phyloP scores from a whole-genome alignment of 768 basidiomycete species.

The Hydnomerulius pinastri region DNA sequence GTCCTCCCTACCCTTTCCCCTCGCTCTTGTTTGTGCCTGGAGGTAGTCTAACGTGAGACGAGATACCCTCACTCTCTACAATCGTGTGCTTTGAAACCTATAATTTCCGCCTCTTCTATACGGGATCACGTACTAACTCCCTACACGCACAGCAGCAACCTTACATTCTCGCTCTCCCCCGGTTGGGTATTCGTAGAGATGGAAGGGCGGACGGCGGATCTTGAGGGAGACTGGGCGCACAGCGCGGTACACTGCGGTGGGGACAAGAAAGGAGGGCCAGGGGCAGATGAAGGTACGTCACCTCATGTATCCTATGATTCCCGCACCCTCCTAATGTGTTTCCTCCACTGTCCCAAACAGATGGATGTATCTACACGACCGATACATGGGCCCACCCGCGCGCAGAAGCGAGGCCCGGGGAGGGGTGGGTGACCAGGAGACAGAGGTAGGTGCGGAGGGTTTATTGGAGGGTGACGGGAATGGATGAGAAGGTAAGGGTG shows the following conservation, averaged over 20 bases:
- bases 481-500: too few species aligned
- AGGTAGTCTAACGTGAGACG: too few species aligned
- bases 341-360: slow-evolving; percentile 33
- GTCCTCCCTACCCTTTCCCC: too few species aligned
- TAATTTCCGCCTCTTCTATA: slow-evolving; percentile 13
- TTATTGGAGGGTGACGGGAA: slow-evolving; percentile 33
- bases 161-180: slow-evolving; percentile 74
- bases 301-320: slow-evolving; percentile 13
- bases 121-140: neutral
- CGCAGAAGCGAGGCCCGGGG: slow-evolving; percentile 38
- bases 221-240: slow-evolving; percentile 56
- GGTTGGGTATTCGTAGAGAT: slow-evolving; percentile 77
- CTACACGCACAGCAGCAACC: slow-evolving; percentile 64
- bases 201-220: slow-evolving; percentile 76
- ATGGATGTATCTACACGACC: slow-evolving; percentile 83
- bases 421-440: slow-evolving; percentile 60
- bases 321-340: neutral
- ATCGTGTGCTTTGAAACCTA: slow-evolving; percentile 20
- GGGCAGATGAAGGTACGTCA: slow-evolving; percentile 28
- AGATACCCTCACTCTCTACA: neutral
- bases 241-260: neutral
- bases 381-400: slow-evolving; percentile 67
- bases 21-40: too few species aligned
- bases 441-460: slow-evolving; percentile 72
- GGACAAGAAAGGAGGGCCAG: slow-evolving; percentile 11